Conservation (phyloP, 176 grass and related monocot genomes). For the Poa pratensis region DNA sequence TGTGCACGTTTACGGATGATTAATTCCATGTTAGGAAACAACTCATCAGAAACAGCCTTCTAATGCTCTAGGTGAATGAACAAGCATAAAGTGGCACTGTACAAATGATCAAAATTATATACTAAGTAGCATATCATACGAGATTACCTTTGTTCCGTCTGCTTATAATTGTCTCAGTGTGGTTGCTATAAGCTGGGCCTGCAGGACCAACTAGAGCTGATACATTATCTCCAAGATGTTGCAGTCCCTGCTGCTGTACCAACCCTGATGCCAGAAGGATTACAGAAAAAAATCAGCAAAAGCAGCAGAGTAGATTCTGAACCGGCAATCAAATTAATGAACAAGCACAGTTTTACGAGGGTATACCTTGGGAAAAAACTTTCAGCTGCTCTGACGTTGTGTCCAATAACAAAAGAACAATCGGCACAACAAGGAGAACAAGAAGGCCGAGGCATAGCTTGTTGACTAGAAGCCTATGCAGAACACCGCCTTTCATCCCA, state of each 20-base stretch:
- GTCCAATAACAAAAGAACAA: conserved; percentile 39
- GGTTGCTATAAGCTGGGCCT: conserved; percentile 26
- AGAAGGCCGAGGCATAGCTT: conserved; percentile 50
- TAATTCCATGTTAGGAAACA: conserved; percentile 4
- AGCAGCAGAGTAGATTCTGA: conserved; percentile 4
- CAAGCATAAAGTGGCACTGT: background rate
- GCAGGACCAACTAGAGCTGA: background rate
- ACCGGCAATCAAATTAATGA: conserved; percentile 11
- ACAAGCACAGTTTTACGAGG: background rate
- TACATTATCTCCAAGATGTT: conserved; percentile 25
- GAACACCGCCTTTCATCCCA: conserved; percentile 44
- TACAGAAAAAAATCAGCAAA: conserved; percentile 19
- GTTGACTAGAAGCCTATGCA: conserved; percentile 39
- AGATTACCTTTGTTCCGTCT: conserved; percentile 44
- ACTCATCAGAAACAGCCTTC: conserved; percentile 5
- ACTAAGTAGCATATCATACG: background rate
- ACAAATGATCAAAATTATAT: background rate
- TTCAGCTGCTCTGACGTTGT: conserved; percentile 44
- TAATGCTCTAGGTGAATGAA: conserved; percentile 30
- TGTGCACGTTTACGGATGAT: background rate
- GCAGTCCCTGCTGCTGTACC: conserved; percentile 32
- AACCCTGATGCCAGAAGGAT: conserved; percentile 35
- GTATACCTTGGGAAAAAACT: conserved; percentile 46
- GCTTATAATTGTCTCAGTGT: background rate
- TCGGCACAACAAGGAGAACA: conserved; percentile 35